Conservation (phyloP, 2,329 filamentous ascomycete species). For the Hirsutella minnesotensis region DNA sequence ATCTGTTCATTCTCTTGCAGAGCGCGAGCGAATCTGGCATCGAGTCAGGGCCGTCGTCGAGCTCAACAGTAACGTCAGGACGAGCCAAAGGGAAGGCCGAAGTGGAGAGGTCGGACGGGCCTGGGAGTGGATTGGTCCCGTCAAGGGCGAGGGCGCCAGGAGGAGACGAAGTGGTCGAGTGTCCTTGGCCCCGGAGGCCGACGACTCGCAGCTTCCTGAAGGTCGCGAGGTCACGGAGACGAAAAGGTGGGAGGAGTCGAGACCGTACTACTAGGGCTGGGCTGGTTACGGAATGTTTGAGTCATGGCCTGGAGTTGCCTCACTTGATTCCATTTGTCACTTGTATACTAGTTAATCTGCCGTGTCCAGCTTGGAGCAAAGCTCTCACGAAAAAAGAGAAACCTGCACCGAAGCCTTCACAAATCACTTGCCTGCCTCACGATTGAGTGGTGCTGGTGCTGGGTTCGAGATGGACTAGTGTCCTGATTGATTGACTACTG, state of each 20-base stretch:
- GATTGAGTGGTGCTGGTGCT: background rate
- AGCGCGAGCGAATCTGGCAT: conserved; percentile 75
- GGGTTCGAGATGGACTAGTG: conserved; percentile 7
- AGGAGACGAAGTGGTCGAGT: conserved; percentile 41
- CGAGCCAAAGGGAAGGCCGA: conserved; percentile 53
- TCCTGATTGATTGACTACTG: conserved; percentile 43
- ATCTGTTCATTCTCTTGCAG: conserved; percentile 62
- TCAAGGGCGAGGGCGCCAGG: conserved; percentile 30
- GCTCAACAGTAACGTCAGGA: conserved; percentile 84
- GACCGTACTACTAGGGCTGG: conserved; percentile 26
- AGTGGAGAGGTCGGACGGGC: conserved; percentile 54
- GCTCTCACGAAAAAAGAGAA: no score
- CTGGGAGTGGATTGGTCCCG: conserved; percentile 59
- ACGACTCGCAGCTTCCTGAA: conserved; percentile 17
- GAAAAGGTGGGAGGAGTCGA: conserved; percentile 29
- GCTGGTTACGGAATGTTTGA: background rate
- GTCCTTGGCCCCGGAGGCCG: conserved; percentile 30
- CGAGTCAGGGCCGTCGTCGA: conserved; percentile 78
- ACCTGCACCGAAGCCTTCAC: no score
- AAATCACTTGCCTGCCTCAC: no score
- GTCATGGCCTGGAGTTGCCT: background rate
- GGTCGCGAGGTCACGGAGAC: conserved; percentile 12
- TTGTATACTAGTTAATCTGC: background rate
- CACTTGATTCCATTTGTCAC: conserved; percentile 1
- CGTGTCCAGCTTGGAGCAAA: no score